phyloP scores from a whole-genome alignment of 768 basidiomycete species.

The Calocybe indica region DNA sequence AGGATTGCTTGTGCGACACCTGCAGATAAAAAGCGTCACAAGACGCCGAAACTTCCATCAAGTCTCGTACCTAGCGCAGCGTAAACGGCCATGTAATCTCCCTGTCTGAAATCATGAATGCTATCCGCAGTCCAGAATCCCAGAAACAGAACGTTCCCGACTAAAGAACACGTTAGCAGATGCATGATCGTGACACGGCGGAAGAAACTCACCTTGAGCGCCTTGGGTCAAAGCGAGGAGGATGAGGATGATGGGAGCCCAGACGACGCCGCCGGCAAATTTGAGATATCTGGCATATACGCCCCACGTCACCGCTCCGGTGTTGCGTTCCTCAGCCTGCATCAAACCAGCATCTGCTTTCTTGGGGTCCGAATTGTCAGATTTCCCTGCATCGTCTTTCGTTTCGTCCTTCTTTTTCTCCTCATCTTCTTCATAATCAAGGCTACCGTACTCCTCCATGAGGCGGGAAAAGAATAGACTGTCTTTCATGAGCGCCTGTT shows the following conservation, averaged over 20 bases:
- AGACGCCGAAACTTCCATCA: constrained; percentile 3
- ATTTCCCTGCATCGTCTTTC: background rate
- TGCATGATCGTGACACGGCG: background rate
- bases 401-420: constrained; percentile 12
- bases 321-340: constrained; percentile 53
- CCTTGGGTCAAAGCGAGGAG: constrained; percentile 43
- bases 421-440: constrained; percentile 28
- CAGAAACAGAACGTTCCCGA: constrained; percentile 62
- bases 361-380: constrained; percentile 13
- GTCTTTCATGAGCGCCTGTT: constrained; percentile 37
- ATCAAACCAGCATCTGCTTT: constrained; percentile 29
- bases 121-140: constrained; percentile 66
- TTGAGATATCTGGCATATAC: constrained; percentile 44
- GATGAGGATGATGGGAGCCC: constrained; percentile 38
- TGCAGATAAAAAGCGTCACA: constrained; percentile 4
- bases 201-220: constrained; percentile 34
- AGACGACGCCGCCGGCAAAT: constrained; percentile 41
- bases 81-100: constrained; percentile 64
- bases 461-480: constrained; percentile 42
- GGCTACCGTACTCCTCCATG: constrained; percentile 50
- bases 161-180: constrained; percentile 19
- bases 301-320: constrained; percentile 43
- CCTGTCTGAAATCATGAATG: constrained; percentile 51
- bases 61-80: constrained; percentile 30
- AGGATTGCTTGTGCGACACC: constrained; percentile 47